Evolutionary conservation across 768 basidiomycete species (phyloP), one percentile per base, ranked within the genome.

Genomic region (Macrolepiota fuliginosa): DNA sequence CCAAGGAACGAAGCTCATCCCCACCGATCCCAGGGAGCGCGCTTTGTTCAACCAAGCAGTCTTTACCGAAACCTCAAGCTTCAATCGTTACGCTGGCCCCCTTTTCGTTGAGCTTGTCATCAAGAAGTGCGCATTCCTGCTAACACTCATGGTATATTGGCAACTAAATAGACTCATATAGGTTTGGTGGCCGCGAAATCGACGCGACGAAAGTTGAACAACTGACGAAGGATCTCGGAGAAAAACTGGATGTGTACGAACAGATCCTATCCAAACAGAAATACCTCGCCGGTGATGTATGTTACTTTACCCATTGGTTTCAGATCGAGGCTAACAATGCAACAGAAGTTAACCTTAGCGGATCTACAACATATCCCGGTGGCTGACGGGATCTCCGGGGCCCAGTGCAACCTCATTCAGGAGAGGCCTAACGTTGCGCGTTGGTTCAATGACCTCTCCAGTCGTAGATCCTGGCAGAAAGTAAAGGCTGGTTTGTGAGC

Each of bases 361-460:
- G 81, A 83, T 60, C 62, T 83, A 11, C 78, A 73, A 62, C 79
- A 82, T 56, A 69, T 82, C n/a, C 77, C 78, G 32, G 77, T 72
- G 46, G 79, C 67, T 17, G 47, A 60, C 4, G 39, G 65, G 29
- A 63, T 76, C 24, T 46, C 57, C 1, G 12, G 4, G 0, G 59
- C 63, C 2, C 49, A 45, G 6, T 57, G 52, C 50, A 64, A 71
- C n/a, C 65, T 77, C 15, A 64, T 82, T 32, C 64, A 62, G 6
- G 61, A 65, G 15, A 73, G 76, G 54, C 80, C 81, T 12, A 83
- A 81, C 62, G 76, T 84, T 0, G 58, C 70, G 2, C 78, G 82
- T 58, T 86, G 84, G 84, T 85, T 79, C 78, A 76, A 79, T 56
- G 81, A 77, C n/a, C 69, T 86, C 50, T 70, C 73, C 11, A 71